phyloP scores from a whole-genome alignment of 2,329 filamentous ascomycete species.

The Verticillium isaacii region DNA sequence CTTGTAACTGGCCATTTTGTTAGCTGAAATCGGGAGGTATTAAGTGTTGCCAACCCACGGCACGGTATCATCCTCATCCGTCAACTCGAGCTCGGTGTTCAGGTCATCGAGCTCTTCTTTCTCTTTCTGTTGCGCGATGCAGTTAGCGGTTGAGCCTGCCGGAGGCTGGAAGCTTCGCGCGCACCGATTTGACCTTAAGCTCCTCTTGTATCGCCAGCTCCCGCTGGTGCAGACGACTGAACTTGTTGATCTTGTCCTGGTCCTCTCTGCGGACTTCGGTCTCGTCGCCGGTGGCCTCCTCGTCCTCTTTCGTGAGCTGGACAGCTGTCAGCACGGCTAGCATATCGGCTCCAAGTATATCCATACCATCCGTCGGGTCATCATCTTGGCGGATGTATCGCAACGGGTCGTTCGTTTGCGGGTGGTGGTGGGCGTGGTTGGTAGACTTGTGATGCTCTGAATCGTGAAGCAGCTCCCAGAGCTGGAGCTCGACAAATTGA shows the following conservation, averaged over 20 bases:
- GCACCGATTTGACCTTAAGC: slow-evolving; percentile 71
- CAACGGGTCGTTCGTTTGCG: background rate
- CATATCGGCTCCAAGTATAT: too few species aligned
- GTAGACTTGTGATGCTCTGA: background rate
- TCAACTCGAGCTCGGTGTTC: slow-evolving; percentile 83
- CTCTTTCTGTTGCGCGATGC: slow-evolving; percentile 65
- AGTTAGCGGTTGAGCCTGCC: slow-evolving; percentile 9
- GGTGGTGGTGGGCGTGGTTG: background rate
- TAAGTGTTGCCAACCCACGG: slow-evolving; percentile 54
- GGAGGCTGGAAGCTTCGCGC: slow-evolving; percentile 18
- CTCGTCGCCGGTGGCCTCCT: slow-evolving; percentile 73
- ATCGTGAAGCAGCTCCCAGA: background rate
- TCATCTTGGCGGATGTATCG: slow-evolving; percentile 24
- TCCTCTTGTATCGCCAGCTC: slow-evolving; percentile 76
- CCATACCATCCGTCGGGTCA: slow-evolving; percentile 58
- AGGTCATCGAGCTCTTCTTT: slow-evolving; percentile 97
- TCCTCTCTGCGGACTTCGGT: slow-evolving; percentile 93
- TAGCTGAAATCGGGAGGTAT: background rate
- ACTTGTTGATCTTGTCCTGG: slow-evolving; percentile 98
- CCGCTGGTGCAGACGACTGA: slow-evolving; percentile 88
- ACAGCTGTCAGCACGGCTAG: background rate
- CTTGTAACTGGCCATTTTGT: slow-evolving; percentile 67
- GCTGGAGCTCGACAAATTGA: background rate
- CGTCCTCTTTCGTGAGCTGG: slow-evolving; percentile 91
- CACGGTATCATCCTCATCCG: slow-evolving; percentile 89